Base-by-base conservation (phyloP, 2,329 filamentous ascomycete species). In the Davidsoniella neocaledoniae region DNA sequence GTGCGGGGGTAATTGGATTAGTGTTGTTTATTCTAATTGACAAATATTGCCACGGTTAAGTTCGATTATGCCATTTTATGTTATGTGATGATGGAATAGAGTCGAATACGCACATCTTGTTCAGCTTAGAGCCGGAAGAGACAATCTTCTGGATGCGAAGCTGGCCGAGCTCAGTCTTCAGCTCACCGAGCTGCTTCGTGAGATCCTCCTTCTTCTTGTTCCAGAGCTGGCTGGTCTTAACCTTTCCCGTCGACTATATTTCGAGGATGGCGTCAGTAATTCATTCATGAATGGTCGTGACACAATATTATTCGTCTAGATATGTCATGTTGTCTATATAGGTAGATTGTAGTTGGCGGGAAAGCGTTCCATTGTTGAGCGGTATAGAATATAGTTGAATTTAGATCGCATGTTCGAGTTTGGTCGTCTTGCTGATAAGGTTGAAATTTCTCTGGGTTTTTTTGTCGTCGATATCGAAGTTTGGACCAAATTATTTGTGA, bases 171-270 rank as follows among this genome's bases (percentile, higher is more conserved):
- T 98, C 93, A 58, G 82, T 80, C 85, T 95, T 94, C 68, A 94
- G 77, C 72, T 94, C 87, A 63, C 80, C 81, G 66, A 95, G 81
- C 72, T 94, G 87, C 79, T 91, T 94, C 68, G 79, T 79, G 71
- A 98, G 79, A 65, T 98, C 93, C 67, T 94, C 86, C 83, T 96
- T 96, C 83, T 79, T 88, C 86, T 98, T 98, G 76, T 79, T 81
- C 91, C 91, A 96, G 72, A 98, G 86, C 74, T 85, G 79, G 74
- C 79, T 79, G 70, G 90, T 81, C 84, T 95, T 96, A 73, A 98
- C 86, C 79, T 81, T 81, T 61, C 64, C 63, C 59, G 66, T 66
- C 64, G 67, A 69, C 67, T 69, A 58, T 52, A 61, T 38, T 52
- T 46, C 19, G 43, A 43, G 38, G 19, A 48, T 38, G 40, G 36